These are phyloP conservation scores for Naganishia vaughanmartiniae DNA, from an alignment of 768 basidiomycete species.

Conservation along the genomic window DNA sequence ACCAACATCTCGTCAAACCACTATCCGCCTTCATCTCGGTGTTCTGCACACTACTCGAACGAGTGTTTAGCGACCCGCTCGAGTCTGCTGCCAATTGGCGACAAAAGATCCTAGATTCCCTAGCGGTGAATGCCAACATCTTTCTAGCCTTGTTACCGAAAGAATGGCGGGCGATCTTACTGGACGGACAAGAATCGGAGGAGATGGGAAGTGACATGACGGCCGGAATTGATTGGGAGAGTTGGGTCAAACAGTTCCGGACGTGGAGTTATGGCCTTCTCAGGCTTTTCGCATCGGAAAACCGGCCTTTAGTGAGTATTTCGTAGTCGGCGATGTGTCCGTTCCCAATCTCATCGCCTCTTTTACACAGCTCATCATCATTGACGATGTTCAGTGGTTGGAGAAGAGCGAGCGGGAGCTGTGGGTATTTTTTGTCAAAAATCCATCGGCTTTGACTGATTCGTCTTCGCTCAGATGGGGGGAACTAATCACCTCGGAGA, in stretches of 20 bases:
- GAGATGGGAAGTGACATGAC: neutral
- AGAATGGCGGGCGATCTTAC: constrained; percentile 34
- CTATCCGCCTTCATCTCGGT: constrained; percentile 53
- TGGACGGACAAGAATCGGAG: constrained; percentile 3
- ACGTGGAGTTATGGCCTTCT: constrained; percentile 29
- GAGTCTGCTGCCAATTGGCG: constrained; percentile 39
- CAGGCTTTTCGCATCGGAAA: constrained; percentile 37
- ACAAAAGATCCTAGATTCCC: constrained; percentile 34
- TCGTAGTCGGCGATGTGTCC: no score
- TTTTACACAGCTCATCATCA: constrained; percentile 30
- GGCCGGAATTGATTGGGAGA: constrained; percentile 25
- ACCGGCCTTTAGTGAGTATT: constrained; percentile 30
- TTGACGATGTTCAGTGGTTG: constrained; percentile 46
- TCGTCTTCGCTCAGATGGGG: constrained; percentile 14
- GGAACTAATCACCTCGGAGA: constrained; percentile 14
- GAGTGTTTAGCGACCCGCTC: constrained; percentile 44
- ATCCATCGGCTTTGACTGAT: neutral
- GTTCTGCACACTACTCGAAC: constrained; percentile 41
- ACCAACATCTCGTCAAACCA: constrained; percentile 66
- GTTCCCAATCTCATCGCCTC: neutral
- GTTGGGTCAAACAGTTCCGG: constrained; percentile 27
- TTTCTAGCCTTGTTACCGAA: constrained; percentile 37
- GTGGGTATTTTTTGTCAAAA: neutral
- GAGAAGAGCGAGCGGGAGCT: constrained; percentile 26
- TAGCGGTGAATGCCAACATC: constrained; percentile 36